These are phyloP conservation scores for Boletus reticulatus DNA, from an alignment of 768 basidiomycete species.

Conservation along the genomic window DNA sequence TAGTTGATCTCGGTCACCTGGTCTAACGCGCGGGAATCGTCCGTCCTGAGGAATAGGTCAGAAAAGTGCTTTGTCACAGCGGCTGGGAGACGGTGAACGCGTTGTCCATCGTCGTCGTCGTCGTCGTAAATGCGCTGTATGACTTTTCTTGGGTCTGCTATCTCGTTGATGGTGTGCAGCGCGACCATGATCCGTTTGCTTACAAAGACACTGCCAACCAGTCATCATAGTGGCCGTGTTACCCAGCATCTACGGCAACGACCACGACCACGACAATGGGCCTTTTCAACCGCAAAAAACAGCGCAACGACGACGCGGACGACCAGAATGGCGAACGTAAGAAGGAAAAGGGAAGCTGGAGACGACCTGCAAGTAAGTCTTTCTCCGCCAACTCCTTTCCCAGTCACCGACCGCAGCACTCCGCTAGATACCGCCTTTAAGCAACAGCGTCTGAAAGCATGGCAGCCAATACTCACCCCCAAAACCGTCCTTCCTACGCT, in stretches of 20 bases:
- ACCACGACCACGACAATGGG: constrained; percentile 41
- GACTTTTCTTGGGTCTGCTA: constrained; percentile 46
- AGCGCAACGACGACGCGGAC: constrained; percentile 29
- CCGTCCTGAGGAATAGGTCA: constrained; percentile 37
- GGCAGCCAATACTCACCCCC: constrained; percentile 99
- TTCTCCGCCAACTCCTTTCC: not conserved
- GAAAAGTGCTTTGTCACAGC: constrained; percentile 48
- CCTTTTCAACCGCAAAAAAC: constrained; percentile 56
- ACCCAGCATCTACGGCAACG: constrained; percentile 1
- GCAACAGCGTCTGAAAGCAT: constrained; percentile 98
- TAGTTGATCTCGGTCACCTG: constrained; percentile 21
- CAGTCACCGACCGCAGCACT: constrained; percentile 13
- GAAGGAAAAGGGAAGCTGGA: constrained; percentile 87
- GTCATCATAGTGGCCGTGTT: constrained; percentile 12
- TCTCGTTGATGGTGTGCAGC: constrained; percentile 45
- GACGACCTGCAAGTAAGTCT: constrained; percentile 72
- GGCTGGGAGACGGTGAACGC: constrained; percentile 33
- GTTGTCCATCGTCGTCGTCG: constrained; percentile 7
- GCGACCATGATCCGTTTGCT: constrained; percentile 47
- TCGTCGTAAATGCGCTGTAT: constrained; percentile 48
- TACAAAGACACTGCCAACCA: constrained; percentile 9
- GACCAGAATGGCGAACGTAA: constrained; percentile 51
- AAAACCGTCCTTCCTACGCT: constrained; percentile 96
- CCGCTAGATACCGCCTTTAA: constrained; percentile 92
- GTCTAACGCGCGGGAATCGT: constrained; percentile 27